Evolutionary conservation across 169 alveolate genomes (phyloP).

Genomic region (Plasmodium ovale): DNA sequence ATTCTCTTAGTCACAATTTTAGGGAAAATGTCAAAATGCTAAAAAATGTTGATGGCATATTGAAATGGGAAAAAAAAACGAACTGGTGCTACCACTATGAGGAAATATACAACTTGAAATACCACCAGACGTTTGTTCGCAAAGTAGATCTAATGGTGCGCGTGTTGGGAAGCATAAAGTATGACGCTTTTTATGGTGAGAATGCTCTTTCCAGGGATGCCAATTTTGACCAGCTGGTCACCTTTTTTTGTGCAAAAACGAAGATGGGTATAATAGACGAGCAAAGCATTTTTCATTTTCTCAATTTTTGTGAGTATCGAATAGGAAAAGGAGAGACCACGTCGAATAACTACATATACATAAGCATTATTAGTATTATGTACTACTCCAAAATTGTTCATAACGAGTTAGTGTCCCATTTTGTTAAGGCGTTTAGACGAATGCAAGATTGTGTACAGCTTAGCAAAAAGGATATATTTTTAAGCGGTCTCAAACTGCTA

Average conservation of each 20-base stretch:
- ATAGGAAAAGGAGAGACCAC: not conserved
- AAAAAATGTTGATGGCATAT: not conserved
- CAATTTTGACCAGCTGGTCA: constrained; percentile 6
- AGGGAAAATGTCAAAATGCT: constrained; percentile 15
- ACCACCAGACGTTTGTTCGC: constrained; percentile 29
- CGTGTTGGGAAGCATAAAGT: constrained; percentile 14
- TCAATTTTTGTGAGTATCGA: not conserved
- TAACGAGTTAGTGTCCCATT: not conserved
- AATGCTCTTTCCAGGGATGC: too few species aligned
- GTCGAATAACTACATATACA: not conserved
- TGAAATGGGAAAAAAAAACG: not conserved
- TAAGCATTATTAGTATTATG: constrained; percentile 26
- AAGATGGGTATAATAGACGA: constrained; percentile 56
- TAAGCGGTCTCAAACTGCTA: constrained; percentile 31
- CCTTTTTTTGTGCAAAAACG: constrained; percentile 16
- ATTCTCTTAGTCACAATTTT: constrained; percentile 21
- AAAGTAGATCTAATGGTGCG: constrained; percentile 14
- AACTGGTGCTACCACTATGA: constrained; percentile 26
- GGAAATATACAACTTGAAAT: constrained; percentile 44
- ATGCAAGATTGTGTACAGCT: not conserved
- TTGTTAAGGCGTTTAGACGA: constrained; percentile 5
- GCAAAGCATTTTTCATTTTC: constrained; percentile 3
- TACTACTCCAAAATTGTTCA: constrained; percentile 54
- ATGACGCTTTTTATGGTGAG: not conserved
- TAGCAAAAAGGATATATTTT: not conserved